Evolutionary conservation across 768 basidiomycete species (phyloP), one percentile per base, ranked within the genome.

Genomic region (Leccinum barrowsii): DNA sequence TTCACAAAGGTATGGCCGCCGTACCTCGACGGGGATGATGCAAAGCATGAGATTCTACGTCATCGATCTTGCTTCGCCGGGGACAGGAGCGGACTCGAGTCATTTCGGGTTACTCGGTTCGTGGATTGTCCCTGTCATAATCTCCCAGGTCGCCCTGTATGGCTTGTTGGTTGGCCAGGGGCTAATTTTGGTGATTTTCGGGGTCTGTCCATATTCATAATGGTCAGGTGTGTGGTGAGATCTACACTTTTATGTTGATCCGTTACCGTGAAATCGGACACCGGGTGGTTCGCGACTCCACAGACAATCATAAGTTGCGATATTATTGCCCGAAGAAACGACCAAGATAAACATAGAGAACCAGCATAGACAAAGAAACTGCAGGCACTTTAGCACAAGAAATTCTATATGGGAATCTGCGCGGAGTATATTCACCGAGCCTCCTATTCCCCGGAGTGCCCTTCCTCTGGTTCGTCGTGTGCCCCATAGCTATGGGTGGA

Each of bases 1-100:
- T 48, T 82, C 76, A 80, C 80, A 44, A 75, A 56, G 19, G 40
- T 53, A 40, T 72, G 72, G 73, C 58, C 59, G 54, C 63, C 66
- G 59, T 54, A 61, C 26, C 59, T 63, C 50, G 64, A 68, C 63
- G 72, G 61, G 63, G 52, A 66, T 61, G 56, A 50, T 3, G 59
- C 64, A 59, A 44, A 44, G 42, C 68, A 58, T 66, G 66, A 59
- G 61, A 65, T 53, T 46, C 26, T 48, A 34, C 30, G 37, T 54
- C 50, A 55, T 64, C n/a, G 56, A 57, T 48, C 56, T 56, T 51
- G 32, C 57, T 59, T 64, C 21, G 26, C 26, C 26, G 59, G 60
- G 56, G 58, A 63, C 58, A 61, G 62, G 62, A 47, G 57, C 1
- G 47, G 24, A 12, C 26, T 58, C 48, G 59, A 56, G 49, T 61